Evolutionary conservation across 2,329 filamentous ascomycete genomes (phyloP).

Genomic region (Colletotrichum kahawae): DNA sequence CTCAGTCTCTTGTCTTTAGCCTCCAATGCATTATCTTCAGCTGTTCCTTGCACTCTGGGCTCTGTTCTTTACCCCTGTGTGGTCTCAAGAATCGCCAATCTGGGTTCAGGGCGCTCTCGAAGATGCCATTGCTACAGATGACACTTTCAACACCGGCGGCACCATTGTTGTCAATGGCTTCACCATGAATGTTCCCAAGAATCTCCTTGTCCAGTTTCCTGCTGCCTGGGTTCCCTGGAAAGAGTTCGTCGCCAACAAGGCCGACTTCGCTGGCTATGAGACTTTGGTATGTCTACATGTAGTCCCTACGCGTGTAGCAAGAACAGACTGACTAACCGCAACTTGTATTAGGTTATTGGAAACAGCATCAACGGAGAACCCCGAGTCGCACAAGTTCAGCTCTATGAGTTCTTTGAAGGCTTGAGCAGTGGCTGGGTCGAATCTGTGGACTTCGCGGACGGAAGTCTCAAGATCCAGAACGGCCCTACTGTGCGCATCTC

Average conservation of each 20-base stretch:
- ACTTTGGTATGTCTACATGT: slow-evolving; percentile 30
- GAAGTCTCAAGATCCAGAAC: slow-evolving; percentile 36
- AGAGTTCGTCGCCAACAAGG: slow-evolving; percentile 36
- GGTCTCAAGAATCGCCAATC: slow-evolving; percentile 30
- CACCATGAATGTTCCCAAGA: slow-evolving; percentile 51
- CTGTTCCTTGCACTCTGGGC: background rate
- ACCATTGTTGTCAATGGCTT: slow-evolving; percentile 49
- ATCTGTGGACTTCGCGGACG: slow-evolving; percentile 35
- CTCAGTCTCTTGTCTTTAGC: background rate
- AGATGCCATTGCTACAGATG: slow-evolving; percentile 34
- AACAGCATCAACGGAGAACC: slow-evolving; percentile 38
- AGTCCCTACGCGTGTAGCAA: background rate
- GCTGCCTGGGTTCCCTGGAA: slow-evolving; percentile 49
- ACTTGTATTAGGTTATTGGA: slow-evolving; percentile 34
- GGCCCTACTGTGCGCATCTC: slow-evolving; percentile 40
- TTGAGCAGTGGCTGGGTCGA: slow-evolving; percentile 40
- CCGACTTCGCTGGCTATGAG: slow-evolving; percentile 38
- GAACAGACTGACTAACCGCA: background rate
- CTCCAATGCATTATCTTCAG: background rate
- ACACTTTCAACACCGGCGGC: slow-evolving; percentile 50
- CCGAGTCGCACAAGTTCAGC: slow-evolving; percentile 36
- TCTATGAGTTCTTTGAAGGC: slow-evolving; percentile 39
- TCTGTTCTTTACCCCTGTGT: slow-evolving; percentile 23
- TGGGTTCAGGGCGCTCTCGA: slow-evolving; percentile 37
- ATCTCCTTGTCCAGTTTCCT: slow-evolving; percentile 54